Base-by-base conservation (phyloP, 345 rosid genomes). In the Cardamine occulta region DNA sequence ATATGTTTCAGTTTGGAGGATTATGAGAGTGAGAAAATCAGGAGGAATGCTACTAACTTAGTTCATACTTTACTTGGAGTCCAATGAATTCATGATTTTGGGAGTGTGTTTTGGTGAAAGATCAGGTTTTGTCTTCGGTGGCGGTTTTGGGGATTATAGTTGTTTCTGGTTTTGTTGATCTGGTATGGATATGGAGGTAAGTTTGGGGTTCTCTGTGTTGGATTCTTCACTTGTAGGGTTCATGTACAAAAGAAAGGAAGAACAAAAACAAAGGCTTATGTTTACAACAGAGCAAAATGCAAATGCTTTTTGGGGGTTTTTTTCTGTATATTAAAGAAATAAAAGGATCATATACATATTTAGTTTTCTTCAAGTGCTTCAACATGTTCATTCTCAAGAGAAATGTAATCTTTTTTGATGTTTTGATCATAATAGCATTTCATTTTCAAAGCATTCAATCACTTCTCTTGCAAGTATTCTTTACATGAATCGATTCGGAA, bases 11-110 rank as follows among this genome's bases (percentile, higher is more conserved):
- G 85, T 64, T 82, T 91, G 74, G 61, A 86, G 86, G 89, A 84
- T 74, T 89, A 85, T 76, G 96, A 93, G 35, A 87, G 89, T 78
- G 98, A 90, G 80, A 93, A 90, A 88, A 76, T 91, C 67, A 82
- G 89, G 75, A 89, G 87, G 72, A 89, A 86, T 79, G 91, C 94
- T 29, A 80, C 85, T 9, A 83, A 57, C 61, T 84, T 96, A 81
- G 80, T 93, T 55, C 88, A 84, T 66, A 88, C 85, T 61, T 80
- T 96, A 52, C 77, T 80, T 47, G 86, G 24, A 71, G 74, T 64
- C 72, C 78, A 21, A 65, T 51, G 48, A 48, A 62, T 66, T 51
- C 66, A 34, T 85, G 83, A 81, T 61, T 65, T 70, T 42, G 35
- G 69, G 64, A 63, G 32, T 40, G 42, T 68, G 68, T 48, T 57